Conservation (phyloP, 805 yeast genomes). For the Metschnikowia proteae region DNA sequence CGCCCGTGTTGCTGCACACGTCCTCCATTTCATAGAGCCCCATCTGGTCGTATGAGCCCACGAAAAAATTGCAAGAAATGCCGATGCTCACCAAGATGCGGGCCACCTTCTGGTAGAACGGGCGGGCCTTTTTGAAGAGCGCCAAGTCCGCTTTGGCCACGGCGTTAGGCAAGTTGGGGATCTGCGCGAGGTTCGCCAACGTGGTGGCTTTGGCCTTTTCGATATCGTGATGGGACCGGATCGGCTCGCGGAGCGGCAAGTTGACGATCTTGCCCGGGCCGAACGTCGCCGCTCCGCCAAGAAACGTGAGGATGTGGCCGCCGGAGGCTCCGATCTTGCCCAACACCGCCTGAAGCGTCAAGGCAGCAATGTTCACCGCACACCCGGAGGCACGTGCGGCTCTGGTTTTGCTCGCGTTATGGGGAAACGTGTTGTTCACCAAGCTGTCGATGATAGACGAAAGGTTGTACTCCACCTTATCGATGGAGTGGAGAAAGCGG, state of each 20-base stretch:
- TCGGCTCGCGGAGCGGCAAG: constrained; percentile 53
- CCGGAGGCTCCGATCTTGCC: constrained; percentile 47
- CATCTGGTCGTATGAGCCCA: constrained; percentile 67
- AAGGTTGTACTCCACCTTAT: constrained; percentile 49
- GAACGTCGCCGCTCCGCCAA: constrained; percentile 62
- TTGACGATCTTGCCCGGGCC: constrained; percentile 65
- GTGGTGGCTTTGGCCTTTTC: constrained; percentile 35
- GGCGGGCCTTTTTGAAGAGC: constrained; percentile 35
- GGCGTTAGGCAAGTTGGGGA: constrained; percentile 30
- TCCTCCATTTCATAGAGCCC: constrained; percentile 66
- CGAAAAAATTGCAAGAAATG: constrained; percentile 52
- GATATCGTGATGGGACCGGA: constrained; percentile 65
- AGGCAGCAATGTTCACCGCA: constrained; percentile 50
- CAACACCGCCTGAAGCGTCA: constrained; percentile 33
- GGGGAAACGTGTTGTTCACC: constrained; percentile 48
- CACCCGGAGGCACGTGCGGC: constrained; percentile 55
- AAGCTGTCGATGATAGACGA: constrained; percentile 47
- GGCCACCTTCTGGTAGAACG: constrained; percentile 50
- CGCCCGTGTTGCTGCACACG: constrained; percentile 57
- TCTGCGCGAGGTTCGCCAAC: constrained; percentile 23
- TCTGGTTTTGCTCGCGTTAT: constrained; percentile 40
- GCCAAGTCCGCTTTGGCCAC: constrained; percentile 28
- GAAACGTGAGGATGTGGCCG: constrained; percentile 50
- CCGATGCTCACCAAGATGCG: constrained; percentile 46
- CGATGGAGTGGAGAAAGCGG: constrained; percentile 46